These are phyloP conservation scores for Colletotrichum coccodes DNA, from an alignment of 2,329 filamentous ascomycete genomes.

Conservation along the genomic window DNA sequence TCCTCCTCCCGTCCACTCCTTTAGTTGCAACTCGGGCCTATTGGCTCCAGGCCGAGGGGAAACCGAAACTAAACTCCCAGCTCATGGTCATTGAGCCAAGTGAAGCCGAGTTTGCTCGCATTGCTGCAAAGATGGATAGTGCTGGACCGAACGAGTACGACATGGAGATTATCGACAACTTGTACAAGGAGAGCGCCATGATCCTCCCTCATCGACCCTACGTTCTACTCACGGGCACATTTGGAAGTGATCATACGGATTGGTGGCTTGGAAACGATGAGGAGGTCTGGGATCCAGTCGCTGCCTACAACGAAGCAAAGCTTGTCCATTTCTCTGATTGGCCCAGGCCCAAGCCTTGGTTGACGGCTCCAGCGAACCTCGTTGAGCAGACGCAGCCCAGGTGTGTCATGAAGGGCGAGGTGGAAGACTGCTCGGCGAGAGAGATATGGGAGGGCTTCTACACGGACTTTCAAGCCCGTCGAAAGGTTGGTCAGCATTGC, in stretches of 20 bases:
- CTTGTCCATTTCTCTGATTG: conserved; percentile 54
- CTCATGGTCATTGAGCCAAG: conserved; percentile 71
- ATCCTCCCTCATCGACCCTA: conserved; percentile 73
- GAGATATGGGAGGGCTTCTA: conserved; percentile 33
- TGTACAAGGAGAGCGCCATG: conserved; percentile 67
- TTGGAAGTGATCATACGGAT: conserved; percentile 61
- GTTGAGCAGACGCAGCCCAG: conserved; percentile 7
- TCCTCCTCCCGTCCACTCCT: conserved; percentile 67
- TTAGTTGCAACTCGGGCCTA: conserved; percentile 78
- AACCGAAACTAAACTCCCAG: conserved; percentile 66
- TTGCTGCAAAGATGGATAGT: conserved; percentile 38
- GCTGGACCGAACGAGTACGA: conserved; percentile 58
- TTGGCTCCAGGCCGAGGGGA: conserved; percentile 68
- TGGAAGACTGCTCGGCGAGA: conserved; percentile 26
- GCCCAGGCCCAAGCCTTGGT: conserved; percentile 36
- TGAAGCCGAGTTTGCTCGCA: conserved; percentile 55
- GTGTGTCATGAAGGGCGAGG: conserved; percentile 5
- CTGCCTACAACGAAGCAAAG: conserved; percentile 66
- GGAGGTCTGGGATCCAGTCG: conserved; percentile 66
- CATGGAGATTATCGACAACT: conserved; percentile 74
- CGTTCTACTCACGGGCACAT: conserved; percentile 70
- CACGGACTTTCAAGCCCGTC: conserved; percentile 28
- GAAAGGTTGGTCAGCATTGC: conserved; percentile 19
- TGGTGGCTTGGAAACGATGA: conserved; percentile 48
- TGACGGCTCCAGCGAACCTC: conserved; percentile 13